A percentile compares a stretch with the other conserved stretches of the same genome.
Evolutionary conservation across 345 rosid genomes (phyloP).

Genomic region (Camelina sativa): DNA sequence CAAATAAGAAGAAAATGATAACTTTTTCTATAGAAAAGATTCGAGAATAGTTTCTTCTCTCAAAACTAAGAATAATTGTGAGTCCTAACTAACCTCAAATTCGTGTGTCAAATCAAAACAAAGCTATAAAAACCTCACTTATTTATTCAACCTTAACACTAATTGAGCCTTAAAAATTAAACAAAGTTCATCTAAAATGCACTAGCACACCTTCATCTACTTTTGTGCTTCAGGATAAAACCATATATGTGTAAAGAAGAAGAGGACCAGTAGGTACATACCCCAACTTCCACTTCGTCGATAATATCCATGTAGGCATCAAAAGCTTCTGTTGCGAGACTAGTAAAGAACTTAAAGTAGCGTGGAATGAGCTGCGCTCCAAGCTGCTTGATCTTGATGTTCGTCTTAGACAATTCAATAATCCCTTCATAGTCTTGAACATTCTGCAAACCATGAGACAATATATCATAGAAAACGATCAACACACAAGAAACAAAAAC

Average conservation of each 20-base stretch:
- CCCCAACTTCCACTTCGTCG: conserved; percentile 85
- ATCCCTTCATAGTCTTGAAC: conserved; percentile 82
- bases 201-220: conserved; percentile 5
- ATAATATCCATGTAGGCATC: conserved; percentile 74
- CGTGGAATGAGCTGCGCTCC: conserved; percentile 94
- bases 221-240: not conserved
- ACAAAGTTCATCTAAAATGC: not conserved
- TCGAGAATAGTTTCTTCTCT: not conserved
- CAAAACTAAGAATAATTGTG: not conserved
- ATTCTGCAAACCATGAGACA: conserved; percentile 53
- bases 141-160: not conserved
- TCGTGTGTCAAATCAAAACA: not conserved
- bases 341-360: conserved; percentile 86
- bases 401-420: conserved; percentile 65
- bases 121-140: not conserved
- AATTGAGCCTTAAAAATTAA: conserved; percentile 11
- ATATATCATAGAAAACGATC: not conserved
- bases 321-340: conserved; percentile 62
- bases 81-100: not conserved
- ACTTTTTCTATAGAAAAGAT: not conserved
- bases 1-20: conserved; percentile 7
- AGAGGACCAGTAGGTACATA: conserved; percentile 37
- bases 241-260: not conserved
- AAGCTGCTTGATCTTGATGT: conserved; percentile 77
- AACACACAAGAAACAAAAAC: not conserved